phyloP scores from a whole-genome alignment of 139 green algal species.

The Chlamydomonas schloesseri region DNA sequence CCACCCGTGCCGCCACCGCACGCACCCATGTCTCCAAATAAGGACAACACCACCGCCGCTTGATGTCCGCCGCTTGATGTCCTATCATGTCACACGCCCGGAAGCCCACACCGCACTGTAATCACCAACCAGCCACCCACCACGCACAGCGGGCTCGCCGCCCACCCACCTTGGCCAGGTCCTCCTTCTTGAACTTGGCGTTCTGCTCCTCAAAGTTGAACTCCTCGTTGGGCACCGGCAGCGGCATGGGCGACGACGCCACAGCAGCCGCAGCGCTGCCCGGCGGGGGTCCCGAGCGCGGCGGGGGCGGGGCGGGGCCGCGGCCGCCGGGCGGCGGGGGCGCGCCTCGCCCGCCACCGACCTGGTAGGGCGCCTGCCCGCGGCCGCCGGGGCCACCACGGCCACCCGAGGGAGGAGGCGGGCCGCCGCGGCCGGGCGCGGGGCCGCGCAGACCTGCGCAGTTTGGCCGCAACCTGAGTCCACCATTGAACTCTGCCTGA shows the following conservation, averaged over 20 bases:
- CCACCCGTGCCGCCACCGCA: too few species aligned
- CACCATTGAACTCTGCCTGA: too few species aligned
- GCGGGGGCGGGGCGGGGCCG: constrained; percentile 15
- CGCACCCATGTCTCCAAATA: too few species aligned
- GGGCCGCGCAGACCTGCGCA: constrained; percentile 16
- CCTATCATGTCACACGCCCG: too few species aligned
- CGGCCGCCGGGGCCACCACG: constrained; percentile 21
- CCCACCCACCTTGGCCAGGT: constrained; percentile 60
- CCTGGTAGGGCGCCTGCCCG: constrained; percentile 9
- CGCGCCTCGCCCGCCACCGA: not conserved
- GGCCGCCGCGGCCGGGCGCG: not conserved
- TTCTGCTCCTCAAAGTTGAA: constrained; percentile 91
- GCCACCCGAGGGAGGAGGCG: not conserved
- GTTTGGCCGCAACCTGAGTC: not conserved
- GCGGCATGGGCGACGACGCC: constrained; percentile 45
- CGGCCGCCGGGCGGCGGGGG: not conserved
- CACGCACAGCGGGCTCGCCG: too few species aligned
- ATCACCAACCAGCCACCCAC: too few species aligned
- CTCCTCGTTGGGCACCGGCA: constrained; percentile 83
- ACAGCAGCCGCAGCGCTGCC: constrained; percentile 4
- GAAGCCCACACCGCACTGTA: too few species aligned
- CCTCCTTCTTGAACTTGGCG: constrained; percentile 89
- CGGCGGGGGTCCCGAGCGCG: not conserved
- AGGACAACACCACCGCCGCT: too few species aligned
- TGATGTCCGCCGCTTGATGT: too few species aligned